Conservation (phyloP, 1,139 yeast species). For the Zhuliangozyma parablackwelliae region DNA sequence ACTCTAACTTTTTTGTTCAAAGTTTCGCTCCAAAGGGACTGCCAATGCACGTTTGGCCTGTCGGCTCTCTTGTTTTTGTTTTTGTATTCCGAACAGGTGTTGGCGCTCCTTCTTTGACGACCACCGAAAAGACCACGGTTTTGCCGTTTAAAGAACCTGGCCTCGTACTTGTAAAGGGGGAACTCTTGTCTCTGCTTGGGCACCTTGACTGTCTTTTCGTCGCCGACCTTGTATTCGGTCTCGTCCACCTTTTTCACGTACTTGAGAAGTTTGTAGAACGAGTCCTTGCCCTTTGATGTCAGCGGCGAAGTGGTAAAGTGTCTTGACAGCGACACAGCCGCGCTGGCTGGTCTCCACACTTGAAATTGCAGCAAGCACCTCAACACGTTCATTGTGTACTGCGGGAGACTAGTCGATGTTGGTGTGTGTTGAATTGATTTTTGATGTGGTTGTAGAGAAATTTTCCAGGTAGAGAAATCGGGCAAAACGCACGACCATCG, state of each 20-base stretch:
- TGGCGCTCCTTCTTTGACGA: slow-evolving; percentile 70
- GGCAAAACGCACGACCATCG: too few relatives aligned
- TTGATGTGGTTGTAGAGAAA: too few relatives aligned
- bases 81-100: slow-evolving; percentile 69
- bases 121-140: slow-evolving; percentile 91
- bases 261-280: slow-evolving; percentile 37
- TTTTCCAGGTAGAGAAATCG: too few relatives aligned
- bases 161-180: slow-evolving; percentile 81
- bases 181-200: slow-evolving; percentile 46
- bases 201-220: slow-evolving; percentile 29
- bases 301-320: too few relatives aligned
- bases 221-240: slow-evolving; percentile 35
- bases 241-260: slow-evolving; percentile 37
- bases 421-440: too few relatives aligned
- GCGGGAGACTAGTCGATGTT: too few relatives aligned
- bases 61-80: slow-evolving; percentile 76
- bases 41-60: slow-evolving; percentile 74
- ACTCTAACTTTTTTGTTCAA: slow-evolving; percentile 53
- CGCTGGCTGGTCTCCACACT: too few relatives aligned
- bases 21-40: slow-evolving; percentile 80
- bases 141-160: slow-evolving; percentile 74
- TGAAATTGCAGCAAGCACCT: too few relatives aligned
- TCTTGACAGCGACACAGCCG: too few relatives aligned
- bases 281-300: slow-evolving; percentile 8
- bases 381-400: too few relatives aligned